Evolutionary conservation across 257 asterid species (phyloP).

Genomic region (Salvia splendens): DNA sequence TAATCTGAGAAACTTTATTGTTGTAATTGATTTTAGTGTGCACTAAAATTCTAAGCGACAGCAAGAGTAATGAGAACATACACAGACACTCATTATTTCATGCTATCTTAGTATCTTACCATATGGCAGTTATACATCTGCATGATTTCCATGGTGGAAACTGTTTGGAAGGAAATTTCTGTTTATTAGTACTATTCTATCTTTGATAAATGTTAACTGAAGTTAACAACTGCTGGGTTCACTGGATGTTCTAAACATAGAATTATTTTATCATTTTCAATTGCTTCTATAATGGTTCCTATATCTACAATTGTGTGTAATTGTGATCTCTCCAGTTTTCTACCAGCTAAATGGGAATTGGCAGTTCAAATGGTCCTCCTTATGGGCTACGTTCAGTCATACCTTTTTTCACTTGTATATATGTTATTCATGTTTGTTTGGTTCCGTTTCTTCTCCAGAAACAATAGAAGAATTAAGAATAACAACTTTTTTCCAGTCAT

Average conservation of each 20-base stretch:
- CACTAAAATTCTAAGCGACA: not conserved
- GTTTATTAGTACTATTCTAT: no score
- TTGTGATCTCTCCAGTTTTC: conserved; percentile 1
- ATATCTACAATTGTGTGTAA: not conserved
- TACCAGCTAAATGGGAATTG: not conserved
- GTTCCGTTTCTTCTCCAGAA: not conserved
- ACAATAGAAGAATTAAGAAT: not conserved
- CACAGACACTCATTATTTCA: no score
- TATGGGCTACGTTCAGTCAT: not conserved
- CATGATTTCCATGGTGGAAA: no score
- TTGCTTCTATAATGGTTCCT: not conserved
- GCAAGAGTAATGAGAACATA: no score
- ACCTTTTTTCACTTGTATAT: not conserved
- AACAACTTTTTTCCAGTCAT: not conserved
- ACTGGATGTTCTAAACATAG: not conserved
- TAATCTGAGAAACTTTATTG: no score
- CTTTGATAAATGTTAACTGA: not conserved
- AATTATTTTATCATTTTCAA: not conserved
- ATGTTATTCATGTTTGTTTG: not conserved
- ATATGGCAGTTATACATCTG: no score
- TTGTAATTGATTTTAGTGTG: conserved; percentile 8
- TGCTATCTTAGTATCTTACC: no score
- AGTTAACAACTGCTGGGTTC: conserved; percentile 10
- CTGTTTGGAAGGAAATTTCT: no score
- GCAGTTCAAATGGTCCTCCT: not conserved